Conservation (phyloP, 371 early-diverging fungal species). For the Dichotomocladium elegans region DNA sequence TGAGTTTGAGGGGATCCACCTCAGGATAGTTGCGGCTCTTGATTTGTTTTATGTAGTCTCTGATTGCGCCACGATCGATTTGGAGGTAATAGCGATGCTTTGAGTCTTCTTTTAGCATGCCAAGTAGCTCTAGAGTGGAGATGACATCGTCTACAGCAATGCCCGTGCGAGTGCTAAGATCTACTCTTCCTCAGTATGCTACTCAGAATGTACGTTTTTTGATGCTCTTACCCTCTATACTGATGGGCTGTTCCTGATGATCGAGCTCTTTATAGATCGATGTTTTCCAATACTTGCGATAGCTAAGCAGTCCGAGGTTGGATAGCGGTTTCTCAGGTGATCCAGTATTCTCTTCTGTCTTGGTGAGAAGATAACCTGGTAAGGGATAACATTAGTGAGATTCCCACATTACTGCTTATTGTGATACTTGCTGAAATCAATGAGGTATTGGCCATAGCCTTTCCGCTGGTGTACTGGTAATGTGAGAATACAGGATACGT, state of each 20-base stretch:
- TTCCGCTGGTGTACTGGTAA: constrained; percentile 96
- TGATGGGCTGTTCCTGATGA: constrained; percentile 37
- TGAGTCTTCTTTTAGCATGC: constrained; percentile 27
- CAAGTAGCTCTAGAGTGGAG: constrained; percentile 60
- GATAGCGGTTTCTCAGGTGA: constrained; percentile 99
- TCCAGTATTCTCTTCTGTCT: constrained; percentile 84
- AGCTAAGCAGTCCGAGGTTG: constrained; percentile 94
- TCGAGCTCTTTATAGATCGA: constrained; percentile 61
- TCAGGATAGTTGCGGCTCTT: constrained; percentile 41
- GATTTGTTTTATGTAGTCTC: constrained; percentile 36
- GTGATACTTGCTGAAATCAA: constrained; percentile 93
- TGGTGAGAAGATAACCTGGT: constrained; percentile 82
- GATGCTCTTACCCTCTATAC: constrained; percentile 39
- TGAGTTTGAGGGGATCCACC: constrained; percentile 51
- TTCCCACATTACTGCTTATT: not conserved
- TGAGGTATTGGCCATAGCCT: constrained; percentile 97
- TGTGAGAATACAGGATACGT: constrained; percentile 98
- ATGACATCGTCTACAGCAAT: constrained; percentile 72
- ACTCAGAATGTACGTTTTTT: not conserved
- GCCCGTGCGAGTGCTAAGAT: constrained; percentile 56
- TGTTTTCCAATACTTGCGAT: constrained; percentile 81
- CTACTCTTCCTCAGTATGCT: constrained; percentile 13
- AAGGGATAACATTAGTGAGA: not conserved
- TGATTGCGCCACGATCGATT: constrained; percentile 32
- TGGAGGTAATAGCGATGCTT: constrained; percentile 15